Percentiles rank a stretch among this genome's conserved stretches.
These are phyloP conservation scores for Boletus vinaceobasis DNA, from an alignment of 768 basidiomycete genomes.

Conservation along the genomic window DNA sequence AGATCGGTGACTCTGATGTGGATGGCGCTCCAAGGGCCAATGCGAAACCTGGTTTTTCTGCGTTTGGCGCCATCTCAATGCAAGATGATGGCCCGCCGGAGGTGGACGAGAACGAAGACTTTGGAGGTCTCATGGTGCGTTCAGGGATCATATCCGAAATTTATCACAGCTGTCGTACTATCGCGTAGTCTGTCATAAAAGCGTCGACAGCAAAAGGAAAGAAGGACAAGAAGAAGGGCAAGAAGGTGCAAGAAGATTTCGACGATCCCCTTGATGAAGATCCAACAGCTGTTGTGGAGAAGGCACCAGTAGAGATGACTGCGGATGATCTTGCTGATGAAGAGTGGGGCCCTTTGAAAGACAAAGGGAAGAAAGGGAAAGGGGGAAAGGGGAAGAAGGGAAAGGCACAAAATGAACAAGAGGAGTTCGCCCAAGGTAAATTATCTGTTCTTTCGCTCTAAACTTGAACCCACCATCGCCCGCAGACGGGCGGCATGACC, in stretches of 20 bases:
- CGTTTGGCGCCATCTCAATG: slow-evolving; percentile 45
- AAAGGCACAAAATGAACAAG: slow-evolving; percentile 17
- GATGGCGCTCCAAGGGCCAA: slow-evolving; percentile 35
- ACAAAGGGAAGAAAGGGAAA: slow-evolving; percentile 23
- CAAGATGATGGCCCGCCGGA: slow-evolving; percentile 41
- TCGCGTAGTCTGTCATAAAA: slow-evolving; percentile 58
- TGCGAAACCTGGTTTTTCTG: slow-evolving; percentile 42
- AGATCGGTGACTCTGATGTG: slow-evolving; percentile 39
- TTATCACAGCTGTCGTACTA: not conserved
- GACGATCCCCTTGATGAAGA: slow-evolving; percentile 29
- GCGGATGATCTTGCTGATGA: slow-evolving; percentile 75
- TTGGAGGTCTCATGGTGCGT: slow-evolving; percentile 74
- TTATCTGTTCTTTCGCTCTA: not conserved
- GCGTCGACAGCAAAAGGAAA: slow-evolving; percentile 48
- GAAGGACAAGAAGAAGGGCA: slow-evolving; percentile 53
- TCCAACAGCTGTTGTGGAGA: slow-evolving; percentile 25
- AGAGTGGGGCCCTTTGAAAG: slow-evolving; percentile 55
- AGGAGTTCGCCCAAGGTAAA: slow-evolving; percentile 11
- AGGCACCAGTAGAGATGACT: slow-evolving; percentile 49
- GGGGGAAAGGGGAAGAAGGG: slow-evolving; percentile 21
- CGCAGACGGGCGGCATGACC: slow-evolving; percentile 9
- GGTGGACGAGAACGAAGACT: slow-evolving; percentile 62
- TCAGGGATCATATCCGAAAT: not conserved
- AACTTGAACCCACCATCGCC: not conserved
- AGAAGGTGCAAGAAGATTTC: slow-evolving; percentile 35